Percentiles rank a stretch among this genome's conserved stretches.
Conservation (phyloP, 2,329 filamentous ascomycete species). For the Rhinocladiella similis region DNA sequence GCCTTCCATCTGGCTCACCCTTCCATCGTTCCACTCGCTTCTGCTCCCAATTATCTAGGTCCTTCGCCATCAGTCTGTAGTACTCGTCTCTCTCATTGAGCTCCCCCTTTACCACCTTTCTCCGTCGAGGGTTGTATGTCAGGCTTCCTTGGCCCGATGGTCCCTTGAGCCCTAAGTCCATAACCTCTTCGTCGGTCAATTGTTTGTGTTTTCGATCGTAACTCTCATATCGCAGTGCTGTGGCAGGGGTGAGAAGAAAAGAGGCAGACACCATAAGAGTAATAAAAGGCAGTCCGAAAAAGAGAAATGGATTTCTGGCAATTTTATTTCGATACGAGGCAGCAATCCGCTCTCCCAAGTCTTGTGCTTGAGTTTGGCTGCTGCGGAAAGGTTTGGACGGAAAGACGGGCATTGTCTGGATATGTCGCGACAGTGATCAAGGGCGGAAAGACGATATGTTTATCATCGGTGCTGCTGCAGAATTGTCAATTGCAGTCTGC, state of each 20-base stretch:
- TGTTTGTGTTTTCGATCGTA: constrained; percentile 87
- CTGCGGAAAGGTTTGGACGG: constrained; percentile 68
- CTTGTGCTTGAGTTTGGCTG: constrained; percentile 31
- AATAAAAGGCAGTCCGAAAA: constrained; percentile 94
- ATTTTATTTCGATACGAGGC: constrained; percentile 75
- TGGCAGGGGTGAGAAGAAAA: constrained; percentile 91
- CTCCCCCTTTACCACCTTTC: constrained; percentile 29
- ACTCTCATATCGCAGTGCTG: constrained; percentile 89
- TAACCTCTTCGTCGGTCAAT: constrained; percentile 79
- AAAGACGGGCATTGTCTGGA: constrained; percentile 61
- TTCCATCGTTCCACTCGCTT: constrained; percentile 86
- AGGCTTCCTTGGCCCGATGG: constrained; percentile 76
- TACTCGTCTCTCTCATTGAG: constrained; percentile 47
- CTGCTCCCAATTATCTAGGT: constrained; percentile 95
- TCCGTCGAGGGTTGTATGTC: constrained; percentile 45
- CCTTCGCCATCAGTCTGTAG: constrained; percentile 73
- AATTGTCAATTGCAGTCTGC: not conserved
- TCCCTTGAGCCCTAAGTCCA: constrained; percentile 74
- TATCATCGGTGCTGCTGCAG: too few species aligned
- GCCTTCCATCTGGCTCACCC: constrained; percentile 83
- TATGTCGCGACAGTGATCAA: not conserved
- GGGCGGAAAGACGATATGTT: too few species aligned
- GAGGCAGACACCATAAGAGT: constrained; percentile 85
- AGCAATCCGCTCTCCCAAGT: constrained; percentile 55
- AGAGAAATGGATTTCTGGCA: constrained; percentile 77